Evolutionary conservation across 176 grass and related monocot genomes (phyloP).

Genomic region (Ananas comosus): DNA sequence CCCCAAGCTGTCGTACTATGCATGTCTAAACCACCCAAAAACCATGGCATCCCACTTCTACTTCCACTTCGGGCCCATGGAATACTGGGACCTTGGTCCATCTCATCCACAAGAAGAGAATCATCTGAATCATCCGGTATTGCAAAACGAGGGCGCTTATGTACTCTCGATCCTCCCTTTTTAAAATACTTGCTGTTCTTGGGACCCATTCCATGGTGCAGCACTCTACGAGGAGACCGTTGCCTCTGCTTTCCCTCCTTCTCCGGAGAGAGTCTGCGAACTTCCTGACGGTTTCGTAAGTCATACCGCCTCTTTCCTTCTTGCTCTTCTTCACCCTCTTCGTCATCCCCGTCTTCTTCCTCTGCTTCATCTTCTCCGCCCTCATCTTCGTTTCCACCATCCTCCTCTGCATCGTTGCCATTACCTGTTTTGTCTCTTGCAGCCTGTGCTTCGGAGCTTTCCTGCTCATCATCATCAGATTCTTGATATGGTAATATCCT

Average conservation of each 20-base stretch:
- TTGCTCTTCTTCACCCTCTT: constrained; percentile 89
- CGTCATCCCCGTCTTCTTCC: constrained; percentile 90
- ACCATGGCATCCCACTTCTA: constrained; percentile 58
- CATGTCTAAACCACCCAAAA: constrained; percentile 85
- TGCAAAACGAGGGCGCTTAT: constrained; percentile 60
- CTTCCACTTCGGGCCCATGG: constrained; percentile 73
- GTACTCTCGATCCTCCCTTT: constrained; percentile 81
- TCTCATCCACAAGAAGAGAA: constrained; percentile 96
- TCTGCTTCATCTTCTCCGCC: constrained; percentile 79
- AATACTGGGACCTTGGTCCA: constrained; percentile 62
- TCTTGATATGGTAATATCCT: constrained; percentile 54
- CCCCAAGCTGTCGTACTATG: constrained; percentile 80
- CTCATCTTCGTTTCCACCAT: constrained; percentile 65
- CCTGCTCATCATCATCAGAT: constrained; percentile 76
- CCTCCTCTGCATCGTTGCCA: constrained; percentile 82
- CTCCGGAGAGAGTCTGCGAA: constrained; percentile 50
- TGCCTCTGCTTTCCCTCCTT: constrained; percentile 78
- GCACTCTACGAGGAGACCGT: constrained; percentile 73
- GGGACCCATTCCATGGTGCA: constrained; percentile 67
- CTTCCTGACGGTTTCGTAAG: constrained; percentile 74
- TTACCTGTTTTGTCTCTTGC: constrained; percentile 58
- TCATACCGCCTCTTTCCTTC: constrained; percentile 93
- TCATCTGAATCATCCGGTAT: constrained; percentile 97
- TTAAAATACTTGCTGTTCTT: constrained; percentile 80
- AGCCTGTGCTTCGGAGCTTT: constrained; percentile 65